These are phyloP conservation scores for Candida morakotiae DNA, from an alignment of 805 yeast species.

Conservation along the genomic window DNA sequence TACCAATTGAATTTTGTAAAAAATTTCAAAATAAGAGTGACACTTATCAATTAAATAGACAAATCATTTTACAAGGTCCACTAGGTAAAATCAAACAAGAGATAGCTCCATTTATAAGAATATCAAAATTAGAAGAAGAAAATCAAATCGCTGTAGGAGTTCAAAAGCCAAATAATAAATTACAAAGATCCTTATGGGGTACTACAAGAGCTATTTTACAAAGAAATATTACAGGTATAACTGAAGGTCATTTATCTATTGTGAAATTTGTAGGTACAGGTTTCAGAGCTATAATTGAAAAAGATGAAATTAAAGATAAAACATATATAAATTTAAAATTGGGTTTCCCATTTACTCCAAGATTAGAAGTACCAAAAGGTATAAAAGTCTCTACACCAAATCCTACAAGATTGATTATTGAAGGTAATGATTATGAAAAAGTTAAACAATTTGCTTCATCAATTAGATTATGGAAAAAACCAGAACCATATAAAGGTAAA, in stretches of 20 bases:
- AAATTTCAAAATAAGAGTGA: conserved; percentile 65
- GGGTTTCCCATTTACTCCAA: conserved; percentile 82
- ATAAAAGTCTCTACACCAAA: conserved; percentile 72
- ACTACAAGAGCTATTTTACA: conserved; percentile 76
- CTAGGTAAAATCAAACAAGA: conserved; percentile 61
- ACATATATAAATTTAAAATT: conserved; percentile 72
- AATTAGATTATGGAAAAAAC: conserved; percentile 83
- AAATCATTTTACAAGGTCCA: conserved; percentile 69
- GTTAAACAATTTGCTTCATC: conserved; percentile 86
- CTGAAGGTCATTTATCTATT: conserved; percentile 88
- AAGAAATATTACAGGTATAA: conserved; percentile 80
- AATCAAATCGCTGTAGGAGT: conserved; percentile 52
- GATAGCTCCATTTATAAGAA: conserved; percentile 66
- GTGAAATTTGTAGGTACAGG: conserved; percentile 95
- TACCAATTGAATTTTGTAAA: conserved; percentile 52
- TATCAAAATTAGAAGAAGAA: conserved; percentile 27
- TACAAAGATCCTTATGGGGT: conserved; percentile 93
- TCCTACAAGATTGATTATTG: conserved; percentile 80
- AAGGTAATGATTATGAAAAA: conserved; percentile 85
- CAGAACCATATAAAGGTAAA: conserved; percentile 98
- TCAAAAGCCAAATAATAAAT: conserved; percentile 49
- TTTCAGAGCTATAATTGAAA: conserved; percentile 80
- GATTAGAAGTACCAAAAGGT: conserved; percentile 72
- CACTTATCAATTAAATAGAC: conserved; percentile 52
- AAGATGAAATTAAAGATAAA: conserved; percentile 35